Evolutionary conservation across 140 eudicot species (phyloP).

Genomic region (Erigeron philadelphicus): DNA sequence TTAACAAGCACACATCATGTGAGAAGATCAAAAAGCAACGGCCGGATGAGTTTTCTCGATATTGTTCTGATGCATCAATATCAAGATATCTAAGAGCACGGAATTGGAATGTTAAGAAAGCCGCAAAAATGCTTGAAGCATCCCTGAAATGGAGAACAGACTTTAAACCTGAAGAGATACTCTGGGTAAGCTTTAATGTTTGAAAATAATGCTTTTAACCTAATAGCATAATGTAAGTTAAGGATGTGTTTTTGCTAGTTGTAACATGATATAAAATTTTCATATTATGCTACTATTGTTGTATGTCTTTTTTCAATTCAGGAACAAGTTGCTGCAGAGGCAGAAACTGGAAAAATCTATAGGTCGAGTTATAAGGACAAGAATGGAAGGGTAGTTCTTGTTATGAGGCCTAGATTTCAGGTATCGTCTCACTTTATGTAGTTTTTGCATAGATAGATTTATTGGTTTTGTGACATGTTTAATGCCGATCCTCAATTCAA

Average conservation of each 20-base stretch:
- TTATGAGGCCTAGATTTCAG: conserved; percentile 86
- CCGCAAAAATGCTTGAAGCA: conserved; percentile 74
- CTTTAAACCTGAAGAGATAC: conserved; percentile 77
- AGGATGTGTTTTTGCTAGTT: neutral
- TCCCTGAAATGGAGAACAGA: conserved; percentile 74
- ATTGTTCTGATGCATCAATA: conserved; percentile 62
- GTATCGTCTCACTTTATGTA: conserved; percentile 25
- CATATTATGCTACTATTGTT: neutral
- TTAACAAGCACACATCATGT: conserved; percentile 33
- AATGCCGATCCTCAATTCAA: no score
- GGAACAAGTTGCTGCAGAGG: conserved; percentile 48
- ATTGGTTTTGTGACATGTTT: no score
- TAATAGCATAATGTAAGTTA: no score
- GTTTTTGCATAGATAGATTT: no score
- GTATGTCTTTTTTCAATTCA: conserved; percentile 15
- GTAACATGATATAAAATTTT: neutral
- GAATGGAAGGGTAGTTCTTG: conserved; percentile 79
- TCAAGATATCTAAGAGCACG: conserved; percentile 79
- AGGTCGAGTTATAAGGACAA: conserved; percentile 62
- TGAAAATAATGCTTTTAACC: neutral
- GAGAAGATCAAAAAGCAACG: conserved; percentile 43
- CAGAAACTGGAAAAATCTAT: conserved; percentile 89
- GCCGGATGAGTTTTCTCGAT: conserved; percentile 52
- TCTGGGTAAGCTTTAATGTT: conserved; percentile 53
- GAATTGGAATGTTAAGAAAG: conserved; percentile 82